Conservation (phyloP, 2,329 filamentous ascomycete species). For the Exophiala spinifera region DNA sequence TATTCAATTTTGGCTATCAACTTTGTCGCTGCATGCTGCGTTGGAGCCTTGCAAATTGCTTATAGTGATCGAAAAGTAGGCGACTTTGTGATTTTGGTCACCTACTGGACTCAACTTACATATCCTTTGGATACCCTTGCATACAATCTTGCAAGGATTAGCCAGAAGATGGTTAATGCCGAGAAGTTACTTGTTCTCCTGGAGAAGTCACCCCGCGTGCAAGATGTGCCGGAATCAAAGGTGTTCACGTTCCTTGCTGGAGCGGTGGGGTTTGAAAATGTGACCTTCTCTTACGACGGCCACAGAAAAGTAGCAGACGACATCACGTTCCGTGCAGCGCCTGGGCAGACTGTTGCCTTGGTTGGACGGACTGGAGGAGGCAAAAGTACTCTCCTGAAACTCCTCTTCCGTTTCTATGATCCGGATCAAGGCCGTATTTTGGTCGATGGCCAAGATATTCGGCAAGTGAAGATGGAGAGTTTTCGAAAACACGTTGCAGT, state of each 20-base stretch:
- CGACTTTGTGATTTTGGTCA: constrained; percentile 62
- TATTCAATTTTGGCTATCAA: constrained; percentile 27
- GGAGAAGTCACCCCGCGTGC: constrained; percentile 46
- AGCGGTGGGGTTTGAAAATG: constrained; percentile 48
- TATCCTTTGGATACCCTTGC: constrained; percentile 51
- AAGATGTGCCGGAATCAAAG: constrained; percentile 37
- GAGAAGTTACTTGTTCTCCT: constrained; percentile 52
- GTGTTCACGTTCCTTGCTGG: constrained; percentile 42
- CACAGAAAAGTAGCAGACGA: constrained; percentile 48
- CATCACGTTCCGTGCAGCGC: constrained; percentile 46
- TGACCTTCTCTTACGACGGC: constrained; percentile 53
- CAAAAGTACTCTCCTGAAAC: constrained; percentile 56
- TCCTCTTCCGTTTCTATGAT: constrained; percentile 56
- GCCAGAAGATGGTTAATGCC: constrained; percentile 60
- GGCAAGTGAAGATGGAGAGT: constrained; percentile 56
- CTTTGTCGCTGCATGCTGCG: constrained; percentile 48
- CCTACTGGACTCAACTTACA: constrained; percentile 59
- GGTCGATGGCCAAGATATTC: constrained; percentile 57
- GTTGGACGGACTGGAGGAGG: constrained; percentile 59
- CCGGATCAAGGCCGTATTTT: constrained; percentile 46
- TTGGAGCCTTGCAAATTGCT: constrained; percentile 54
- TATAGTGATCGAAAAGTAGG: constrained; percentile 52
- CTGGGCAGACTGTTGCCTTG: constrained; percentile 53
- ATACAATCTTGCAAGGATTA: constrained; percentile 48
- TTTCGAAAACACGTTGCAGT: constrained; percentile 59